Evolutionary conservation across 331 rosid genomes (phyloP).

Genomic region (Rosa hybrid): DNA sequence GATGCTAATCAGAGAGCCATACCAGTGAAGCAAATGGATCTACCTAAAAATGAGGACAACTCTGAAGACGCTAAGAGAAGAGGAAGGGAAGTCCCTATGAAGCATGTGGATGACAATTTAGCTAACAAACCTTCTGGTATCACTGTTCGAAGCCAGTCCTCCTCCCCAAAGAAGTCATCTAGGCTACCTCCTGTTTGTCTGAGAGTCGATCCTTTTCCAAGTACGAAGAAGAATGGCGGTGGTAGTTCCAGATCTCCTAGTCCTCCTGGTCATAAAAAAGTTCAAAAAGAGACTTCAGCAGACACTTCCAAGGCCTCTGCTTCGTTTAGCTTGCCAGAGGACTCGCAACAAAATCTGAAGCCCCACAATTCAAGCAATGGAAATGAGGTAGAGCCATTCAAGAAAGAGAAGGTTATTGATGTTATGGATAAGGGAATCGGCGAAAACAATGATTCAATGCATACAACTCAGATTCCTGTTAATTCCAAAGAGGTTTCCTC

Average conservation of each 20-base stretch:
- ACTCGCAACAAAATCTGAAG: neutral
- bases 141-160: conserved; percentile 23
- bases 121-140: conserved; percentile 14
- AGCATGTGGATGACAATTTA: conserved; percentile 26
- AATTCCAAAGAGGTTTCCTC: neutral
- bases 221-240: conserved; percentile 41
- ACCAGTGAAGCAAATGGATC: conserved; percentile 44
- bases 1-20: conserved; percentile 25
- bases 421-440: conserved; percentile 23
- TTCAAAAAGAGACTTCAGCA: neutral
- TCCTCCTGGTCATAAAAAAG: conserved; percentile 42
- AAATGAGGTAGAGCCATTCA: conserved; percentile 19
- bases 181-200: conserved; percentile 80
- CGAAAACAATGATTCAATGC: conserved; percentile 14
- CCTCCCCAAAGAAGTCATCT: conserved; percentile 42
- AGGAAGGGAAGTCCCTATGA: conserved; percentile 22
- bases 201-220: conserved; percentile 75
- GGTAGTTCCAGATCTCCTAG: conserved; percentile 55
- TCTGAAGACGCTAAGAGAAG: conserved; percentile 22
- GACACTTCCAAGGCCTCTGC: conserved; percentile 16
- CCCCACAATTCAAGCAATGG: neutral
- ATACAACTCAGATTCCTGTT: neutral
- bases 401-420: conserved; percentile 21
- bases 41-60: conserved; percentile 24
- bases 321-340: conserved; percentile 11